Conservation (phyloP, 2,329 filamentous ascomycete genomes). For the Parascedosporium putredinis region DNA sequence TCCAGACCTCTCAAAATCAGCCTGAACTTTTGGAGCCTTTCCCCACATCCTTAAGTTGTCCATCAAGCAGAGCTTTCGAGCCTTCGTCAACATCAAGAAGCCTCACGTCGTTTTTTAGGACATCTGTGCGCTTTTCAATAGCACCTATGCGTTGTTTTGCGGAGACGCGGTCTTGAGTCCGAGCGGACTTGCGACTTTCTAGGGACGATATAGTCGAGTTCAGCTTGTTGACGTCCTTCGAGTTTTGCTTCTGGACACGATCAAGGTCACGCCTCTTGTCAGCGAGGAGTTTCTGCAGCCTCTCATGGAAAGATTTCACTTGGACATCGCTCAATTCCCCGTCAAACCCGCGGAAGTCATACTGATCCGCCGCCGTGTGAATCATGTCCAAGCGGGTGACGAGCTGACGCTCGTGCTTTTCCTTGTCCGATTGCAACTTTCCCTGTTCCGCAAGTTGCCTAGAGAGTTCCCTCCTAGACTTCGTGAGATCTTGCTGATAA, state of each 20-base stretch:
- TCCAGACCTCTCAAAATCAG: slow-evolving; percentile 50
- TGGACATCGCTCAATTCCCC: slow-evolving; percentile 63
- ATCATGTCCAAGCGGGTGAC: slow-evolving; percentile 62
- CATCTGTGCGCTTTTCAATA: slow-evolving; percentile 60
- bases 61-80: slow-evolving; percentile 64
- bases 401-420: slow-evolving; percentile 74
- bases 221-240: slow-evolving; percentile 63
- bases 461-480: slow-evolving; percentile 35
- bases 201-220: slow-evolving; percentile 62
- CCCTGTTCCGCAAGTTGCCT: slow-evolving; percentile 56
- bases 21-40: slow-evolving; percentile 51
- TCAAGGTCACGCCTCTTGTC: slow-evolving; percentile 77
- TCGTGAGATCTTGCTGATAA: slow-evolving; percentile 40
- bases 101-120: slow-evolving; percentile 58
- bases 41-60: slow-evolving; percentile 58
- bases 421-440: slow-evolving; percentile 74
- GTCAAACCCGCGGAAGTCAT: slow-evolving; percentile 79
- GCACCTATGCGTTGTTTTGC: slow-evolving; percentile 61
- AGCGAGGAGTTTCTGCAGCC: slow-evolving; percentile 60
- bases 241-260: slow-evolving; percentile 59
- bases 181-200: slow-evolving; percentile 60
- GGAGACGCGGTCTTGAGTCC: slow-evolving; percentile 63
- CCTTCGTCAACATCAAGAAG: slow-evolving; percentile 81
- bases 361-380: slow-evolving; percentile 62
- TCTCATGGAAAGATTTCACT: slow-evolving; percentile 66